Conservation (phyloP, 1,284 basidiomycete species). For the Naganishia sp. region DNA sequence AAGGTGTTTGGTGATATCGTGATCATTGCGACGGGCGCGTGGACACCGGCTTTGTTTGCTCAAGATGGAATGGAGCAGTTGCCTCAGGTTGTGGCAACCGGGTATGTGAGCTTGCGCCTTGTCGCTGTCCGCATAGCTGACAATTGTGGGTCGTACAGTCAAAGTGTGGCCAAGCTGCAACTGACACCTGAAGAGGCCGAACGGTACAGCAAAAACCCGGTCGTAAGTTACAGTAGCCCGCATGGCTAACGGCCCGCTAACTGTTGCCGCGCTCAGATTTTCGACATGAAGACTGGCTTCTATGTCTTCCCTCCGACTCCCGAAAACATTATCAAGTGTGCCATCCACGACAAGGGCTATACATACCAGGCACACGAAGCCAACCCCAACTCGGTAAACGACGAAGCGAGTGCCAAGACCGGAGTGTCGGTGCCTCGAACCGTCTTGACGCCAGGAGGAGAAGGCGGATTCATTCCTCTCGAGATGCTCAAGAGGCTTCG, state of each 20-base stretch:
- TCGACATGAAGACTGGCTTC: conserved; percentile 52
- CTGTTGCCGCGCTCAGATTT: conserved; percentile 36
- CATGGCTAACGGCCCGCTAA: neutral
- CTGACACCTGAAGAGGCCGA: conserved; percentile 69
- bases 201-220: conserved; percentile 65
- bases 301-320: conserved; percentile 57
- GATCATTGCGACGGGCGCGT: conserved; percentile 51
- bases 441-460: conserved; percentile 48
- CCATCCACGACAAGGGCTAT: conserved; percentile 56
- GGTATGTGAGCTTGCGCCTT: conserved; percentile 31
- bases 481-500: conserved; percentile 43
- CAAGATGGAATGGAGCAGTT: conserved; percentile 53
- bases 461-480: conserved; percentile 48
- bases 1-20: conserved; percentile 47
- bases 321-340: conserved; percentile 55
- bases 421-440: conserved; percentile 51
- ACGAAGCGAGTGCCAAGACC: conserved; percentile 30
- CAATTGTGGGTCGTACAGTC: conserved; percentile 53
- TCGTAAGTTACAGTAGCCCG: conserved; percentile 55
- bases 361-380: conserved; percentile 38
- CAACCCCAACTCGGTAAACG: conserved; percentile 31
- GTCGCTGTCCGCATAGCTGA: neutral
- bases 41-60: conserved; percentile 75
- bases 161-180: conserved; percentile 73
- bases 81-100: conserved; percentile 47